Conservation (phyloP, 2,329 filamentous ascomycete species). For the Arthrobotrys iridis region DNA sequence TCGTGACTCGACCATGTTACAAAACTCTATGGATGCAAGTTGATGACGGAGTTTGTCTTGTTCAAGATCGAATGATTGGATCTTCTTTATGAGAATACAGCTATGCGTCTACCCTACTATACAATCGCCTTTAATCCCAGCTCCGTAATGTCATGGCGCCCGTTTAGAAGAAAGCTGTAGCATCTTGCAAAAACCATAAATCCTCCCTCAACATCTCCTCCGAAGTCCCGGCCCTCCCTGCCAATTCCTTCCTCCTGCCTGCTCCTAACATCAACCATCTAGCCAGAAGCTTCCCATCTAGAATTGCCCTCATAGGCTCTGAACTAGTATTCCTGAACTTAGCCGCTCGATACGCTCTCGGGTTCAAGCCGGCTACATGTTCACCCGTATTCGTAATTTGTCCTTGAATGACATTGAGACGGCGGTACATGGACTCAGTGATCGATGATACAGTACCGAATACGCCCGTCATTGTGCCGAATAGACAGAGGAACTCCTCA, state of each 20-base stretch:
- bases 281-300: slow-evolving; percentile 57
- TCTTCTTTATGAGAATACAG: neutral
- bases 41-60: too few relatives aligned
- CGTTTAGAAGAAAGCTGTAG: slow-evolving; percentile 49
- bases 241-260: slow-evolving; percentile 57
- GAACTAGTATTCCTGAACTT: slow-evolving; percentile 54
- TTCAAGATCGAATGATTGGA: neutral
- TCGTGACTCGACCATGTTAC: too few relatives aligned
- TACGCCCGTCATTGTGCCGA: slow-evolving; percentile 79
- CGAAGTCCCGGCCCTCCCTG: slow-evolving; percentile 56
- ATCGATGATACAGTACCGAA: slow-evolving; percentile 81
- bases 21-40: too few relatives aligned
- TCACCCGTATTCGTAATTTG: slow-evolving; percentile 81
- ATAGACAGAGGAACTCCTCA: slow-evolving; percentile 67
- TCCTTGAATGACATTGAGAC: slow-evolving; percentile 80
- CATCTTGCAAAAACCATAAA: slow-evolving; percentile 54
- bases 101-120: neutral
- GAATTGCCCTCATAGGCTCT: slow-evolving; percentile 57
- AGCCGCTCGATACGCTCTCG: slow-evolving; percentile 76
- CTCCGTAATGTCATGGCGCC: neutral
- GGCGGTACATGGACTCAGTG: slow-evolving; percentile 81
- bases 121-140: neutral
- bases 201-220: slow-evolving; percentile 57
- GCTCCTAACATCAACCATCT: slow-evolving; percentile 57
- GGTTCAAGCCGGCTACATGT: slow-evolving; percentile 82